These are phyloP conservation scores for Fraxinus sp. DNA, from an alignment of 305 asterid genomes.

Conservation along the genomic window DNA sequence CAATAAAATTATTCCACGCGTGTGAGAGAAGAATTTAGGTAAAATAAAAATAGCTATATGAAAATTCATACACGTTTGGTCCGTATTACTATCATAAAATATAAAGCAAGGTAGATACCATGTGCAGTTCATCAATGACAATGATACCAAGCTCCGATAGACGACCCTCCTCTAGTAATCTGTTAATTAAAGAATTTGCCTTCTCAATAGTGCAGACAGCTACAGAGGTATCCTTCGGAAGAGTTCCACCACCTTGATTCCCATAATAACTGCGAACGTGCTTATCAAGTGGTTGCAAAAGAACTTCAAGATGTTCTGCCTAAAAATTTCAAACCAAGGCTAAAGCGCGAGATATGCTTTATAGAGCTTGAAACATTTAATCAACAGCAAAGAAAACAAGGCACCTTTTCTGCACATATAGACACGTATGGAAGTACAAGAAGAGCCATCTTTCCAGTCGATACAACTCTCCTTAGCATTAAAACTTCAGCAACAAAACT, in stretches of 20 bases:
- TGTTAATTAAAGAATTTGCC: constrained; percentile 91
- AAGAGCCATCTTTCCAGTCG: constrained; percentile 83
- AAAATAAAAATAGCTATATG: constrained; percentile 14
- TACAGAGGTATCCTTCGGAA: constrained; percentile 92
- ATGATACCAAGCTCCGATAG: constrained; percentile 94
- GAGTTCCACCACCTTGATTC: constrained; percentile 93
- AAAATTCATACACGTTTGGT: neutral
- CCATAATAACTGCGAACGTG: constrained; percentile 97
- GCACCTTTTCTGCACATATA: constrained; percentile 92
- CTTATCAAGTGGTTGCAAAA: constrained; percentile 80
- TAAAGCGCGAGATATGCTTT: constrained; percentile 21
- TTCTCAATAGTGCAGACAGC: constrained; percentile 99
- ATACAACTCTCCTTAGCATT: constrained; percentile 87
- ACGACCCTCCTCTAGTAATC: constrained; percentile 92
- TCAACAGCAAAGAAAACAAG: constrained; percentile 20
- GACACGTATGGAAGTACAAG: constrained; percentile 99
- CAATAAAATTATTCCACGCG: constrained; percentile 26
- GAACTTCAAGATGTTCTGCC: constrained; percentile 95
- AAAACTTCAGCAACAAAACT: constrained; percentile 97
- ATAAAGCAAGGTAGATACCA: constrained; percentile 56
- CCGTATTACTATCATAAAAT: constrained; percentile 18
- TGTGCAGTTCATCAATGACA: constrained; percentile 99
- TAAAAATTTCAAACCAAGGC: constrained; percentile 33
- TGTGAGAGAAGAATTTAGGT: constrained; percentile 23
- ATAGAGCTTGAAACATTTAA: constrained; percentile 19